phyloP scores from a whole-genome alignment of 2,329 filamentous ascomycete genomes.

The Aspergillus versicolor region DNA sequence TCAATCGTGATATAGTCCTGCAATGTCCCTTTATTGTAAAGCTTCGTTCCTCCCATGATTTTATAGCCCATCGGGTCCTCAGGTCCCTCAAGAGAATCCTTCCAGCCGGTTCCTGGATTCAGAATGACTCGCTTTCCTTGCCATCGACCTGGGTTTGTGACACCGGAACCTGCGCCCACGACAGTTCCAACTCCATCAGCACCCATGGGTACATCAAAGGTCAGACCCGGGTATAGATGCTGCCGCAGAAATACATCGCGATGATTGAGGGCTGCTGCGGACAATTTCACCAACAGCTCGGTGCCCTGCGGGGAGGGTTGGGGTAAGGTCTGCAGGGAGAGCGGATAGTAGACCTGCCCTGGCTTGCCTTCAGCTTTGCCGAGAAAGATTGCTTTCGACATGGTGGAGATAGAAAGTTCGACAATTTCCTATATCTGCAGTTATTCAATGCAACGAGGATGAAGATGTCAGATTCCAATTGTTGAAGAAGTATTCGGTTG shows the following conservation, averaged over 20 bases:
- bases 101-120: conserved; percentile 77
- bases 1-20: conserved; percentile 71
- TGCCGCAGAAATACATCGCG: conserved; percentile 93
- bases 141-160: conserved; percentile 54
- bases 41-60: conserved; percentile 57
- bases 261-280: conserved; percentile 85
- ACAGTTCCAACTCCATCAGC: conserved; percentile 81
- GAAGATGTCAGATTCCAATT: background rate
- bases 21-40: conserved; percentile 66
- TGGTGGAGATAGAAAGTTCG: conserved; percentile 18
- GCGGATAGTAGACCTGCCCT: conserved; percentile 66
- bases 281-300: conserved; percentile 73
- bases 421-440: background rate
- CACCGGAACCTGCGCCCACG: conserved; percentile 58
- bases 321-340: conserved; percentile 59
- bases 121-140: conserved; percentile 71
- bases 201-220: conserved; percentile 74
- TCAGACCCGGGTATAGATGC: conserved; percentile 82
- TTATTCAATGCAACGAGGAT: background rate
- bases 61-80: conserved; percentile 55
- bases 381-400: conserved; percentile 48
- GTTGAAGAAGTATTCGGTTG: background rate
- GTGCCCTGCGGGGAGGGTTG: conserved; percentile 62
- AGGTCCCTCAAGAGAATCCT: conserved; percentile 67
- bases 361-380: conserved; percentile 60